Evolutionary conservation across 75 land plant genomes (phyloP).

Genomic region (Cunninghamia lanceolata): DNA sequence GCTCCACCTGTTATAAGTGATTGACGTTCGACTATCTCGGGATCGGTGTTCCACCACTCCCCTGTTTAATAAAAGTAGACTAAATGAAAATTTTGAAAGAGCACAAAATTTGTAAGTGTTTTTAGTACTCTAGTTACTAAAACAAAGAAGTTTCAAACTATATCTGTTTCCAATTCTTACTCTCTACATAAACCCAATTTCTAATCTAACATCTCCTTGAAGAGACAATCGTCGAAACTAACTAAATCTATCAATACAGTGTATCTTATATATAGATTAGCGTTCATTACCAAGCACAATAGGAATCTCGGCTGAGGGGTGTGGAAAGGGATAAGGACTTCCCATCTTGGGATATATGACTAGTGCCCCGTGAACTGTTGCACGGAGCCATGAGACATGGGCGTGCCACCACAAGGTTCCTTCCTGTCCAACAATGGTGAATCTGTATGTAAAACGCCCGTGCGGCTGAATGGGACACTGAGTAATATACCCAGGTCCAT

Average conservation of each 20-base stretch:
- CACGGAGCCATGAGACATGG: constrained; percentile 21
- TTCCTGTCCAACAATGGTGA: constrained; percentile 13
- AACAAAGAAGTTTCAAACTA: background rate
- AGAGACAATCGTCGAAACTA: too few relatives aligned
- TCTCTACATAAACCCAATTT: background rate
- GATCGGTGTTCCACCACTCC: too few relatives aligned
- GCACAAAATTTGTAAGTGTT: too few relatives aligned
- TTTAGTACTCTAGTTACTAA: background rate
- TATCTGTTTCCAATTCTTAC: background rate
- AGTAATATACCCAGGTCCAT: constrained; percentile 19
- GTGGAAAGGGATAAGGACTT: constrained; percentile 14
- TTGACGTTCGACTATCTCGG: too few relatives aligned
- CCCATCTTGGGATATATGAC: constrained; percentile 13
- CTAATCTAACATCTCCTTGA: background rate
- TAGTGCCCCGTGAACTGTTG: constrained; percentile 19
- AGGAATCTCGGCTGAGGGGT: constrained; percentile 12
- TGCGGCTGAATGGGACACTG: constrained; percentile 22
- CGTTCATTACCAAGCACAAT: constrained; percentile 11
- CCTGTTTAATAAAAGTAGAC: constrained; percentile 13
- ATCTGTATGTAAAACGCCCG: constrained; percentile 9
- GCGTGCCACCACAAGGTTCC: constrained; percentile 27
- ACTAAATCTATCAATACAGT: too few relatives aligned
- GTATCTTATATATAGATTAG: too few relatives aligned
- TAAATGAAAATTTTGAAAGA: too few relatives aligned
- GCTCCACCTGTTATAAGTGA: too few relatives aligned